Evolutionary conservation across 148 eudicot species (phyloP).

Genomic region (Rhododendron simsii): DNA sequence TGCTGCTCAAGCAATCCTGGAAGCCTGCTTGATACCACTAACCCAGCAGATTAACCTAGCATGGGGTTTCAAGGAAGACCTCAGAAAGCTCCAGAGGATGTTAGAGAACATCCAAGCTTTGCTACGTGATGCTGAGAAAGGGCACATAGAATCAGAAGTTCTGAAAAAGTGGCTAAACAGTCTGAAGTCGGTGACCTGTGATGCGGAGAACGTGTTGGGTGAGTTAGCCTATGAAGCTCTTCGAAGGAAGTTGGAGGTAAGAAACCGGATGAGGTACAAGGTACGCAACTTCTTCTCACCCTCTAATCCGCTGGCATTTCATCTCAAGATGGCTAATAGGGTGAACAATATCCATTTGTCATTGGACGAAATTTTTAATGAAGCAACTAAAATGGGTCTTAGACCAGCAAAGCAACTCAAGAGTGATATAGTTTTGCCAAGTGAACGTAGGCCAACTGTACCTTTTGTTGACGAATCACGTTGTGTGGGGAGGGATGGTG

Average conservation of each 20-base stretch:
- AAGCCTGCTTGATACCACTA: not conserved
- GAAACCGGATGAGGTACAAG: not conserved
- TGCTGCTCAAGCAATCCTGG: not conserved
- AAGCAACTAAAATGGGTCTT: not conserved
- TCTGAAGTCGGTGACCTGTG: not conserved
- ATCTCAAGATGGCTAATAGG: too few species aligned
- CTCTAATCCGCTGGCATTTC: too few species aligned
- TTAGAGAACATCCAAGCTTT: not conserved
- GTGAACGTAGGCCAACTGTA: not conserved
- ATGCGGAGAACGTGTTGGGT: not conserved
- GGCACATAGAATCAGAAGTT: not conserved
- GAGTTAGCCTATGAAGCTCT: not conserved
- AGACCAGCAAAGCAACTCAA: not conserved
- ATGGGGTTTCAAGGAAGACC: not conserved
- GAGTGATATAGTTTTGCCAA: not conserved
- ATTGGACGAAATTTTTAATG: not conserved
- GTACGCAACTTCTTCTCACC: not conserved
- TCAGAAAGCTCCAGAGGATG: not conserved
- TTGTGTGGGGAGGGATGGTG: conserved; percentile 5
- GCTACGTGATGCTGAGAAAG: not conserved
- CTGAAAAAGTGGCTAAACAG: not conserved
- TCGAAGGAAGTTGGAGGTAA: not conserved
- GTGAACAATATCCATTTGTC: not conserved
- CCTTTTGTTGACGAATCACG: not conserved
- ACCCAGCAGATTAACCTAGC: not conserved